Evolutionary conservation across 2,329 filamentous ascomycete species (phyloP).

Genomic region (Colletotrichum agaves): DNA sequence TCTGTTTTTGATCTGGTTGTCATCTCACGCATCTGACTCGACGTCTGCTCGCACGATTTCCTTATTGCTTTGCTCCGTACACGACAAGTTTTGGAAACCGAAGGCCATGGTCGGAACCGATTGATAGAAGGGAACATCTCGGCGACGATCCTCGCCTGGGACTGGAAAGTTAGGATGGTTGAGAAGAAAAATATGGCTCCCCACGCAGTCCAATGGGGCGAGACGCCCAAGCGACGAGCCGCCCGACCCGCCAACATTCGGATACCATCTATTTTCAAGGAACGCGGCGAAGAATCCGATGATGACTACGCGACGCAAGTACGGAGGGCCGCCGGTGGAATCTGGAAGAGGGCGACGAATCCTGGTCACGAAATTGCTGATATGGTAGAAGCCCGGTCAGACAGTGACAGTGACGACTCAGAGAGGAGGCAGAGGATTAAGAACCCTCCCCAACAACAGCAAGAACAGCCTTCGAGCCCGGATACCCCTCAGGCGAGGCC

Average conservation of each 20-base stretch:
- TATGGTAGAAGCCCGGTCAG: conserved; percentile 24
- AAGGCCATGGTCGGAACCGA: conserved; percentile 33
- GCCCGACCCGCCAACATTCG: conserved; percentile 23
- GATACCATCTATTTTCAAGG: conserved; percentile 7
- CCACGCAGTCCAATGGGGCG: conserved; percentile 20
- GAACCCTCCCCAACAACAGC: conserved; percentile 14
- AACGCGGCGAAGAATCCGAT: conserved; percentile 30
- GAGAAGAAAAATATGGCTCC: conserved; percentile 31
- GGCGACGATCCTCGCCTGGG: conserved; percentile 30
- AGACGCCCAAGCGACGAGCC: conserved; percentile 19
- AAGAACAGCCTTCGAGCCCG: conserved; percentile 21
- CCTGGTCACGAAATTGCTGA: conserved; percentile 4
- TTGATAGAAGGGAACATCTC: conserved; percentile 30
- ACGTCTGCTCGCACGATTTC: background rate
- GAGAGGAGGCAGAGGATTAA: background rate
- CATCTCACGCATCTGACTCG: background rate
- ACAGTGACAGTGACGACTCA: conserved; percentile 29
- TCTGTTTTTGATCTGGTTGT: background rate
- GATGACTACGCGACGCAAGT: conserved; percentile 29
- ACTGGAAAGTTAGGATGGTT: conserved; percentile 34
- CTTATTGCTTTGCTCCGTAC: background rate
- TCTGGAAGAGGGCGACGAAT: conserved; percentile 20
- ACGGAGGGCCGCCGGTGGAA: conserved; percentile 24
- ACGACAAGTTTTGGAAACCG: background rate
- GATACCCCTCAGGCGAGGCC: conserved; percentile 20